Base-by-base conservation (phyloP, 495 filamentous ascomycete genomes). In the Amorphotheca resinae region DNA sequence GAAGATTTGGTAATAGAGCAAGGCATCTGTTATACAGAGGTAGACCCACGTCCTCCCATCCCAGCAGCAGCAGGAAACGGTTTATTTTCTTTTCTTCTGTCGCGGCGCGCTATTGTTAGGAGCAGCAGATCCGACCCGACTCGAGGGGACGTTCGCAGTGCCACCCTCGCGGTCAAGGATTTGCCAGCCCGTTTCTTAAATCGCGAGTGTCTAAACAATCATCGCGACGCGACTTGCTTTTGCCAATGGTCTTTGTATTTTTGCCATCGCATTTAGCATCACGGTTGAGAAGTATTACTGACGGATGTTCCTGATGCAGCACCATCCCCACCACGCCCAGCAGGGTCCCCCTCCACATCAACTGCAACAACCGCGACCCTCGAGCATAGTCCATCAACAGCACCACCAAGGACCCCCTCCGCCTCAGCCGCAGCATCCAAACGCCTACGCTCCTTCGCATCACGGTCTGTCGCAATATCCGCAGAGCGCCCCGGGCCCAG, bases 341-440 rank as follows among this genome's bases (percentile, higher is more conserved):
- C 68, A 71, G 62, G 69, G 69, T 64, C 57, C 54, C 22, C 54
- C 57, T 12, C 53, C 57, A 16, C 46, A 53, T 22, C 59, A 68
- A 57, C 74, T 74, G 56, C 68, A 73, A 33, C 74, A 77, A 50
- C 70, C 77, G 46, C 70, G 77, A 50, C 67, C 79, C 48, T 68
- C 74, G 46, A 79, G 67, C 61, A 67, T 83, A 56, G 67, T 75
- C 46, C 76, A 80, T 44, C 74, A 74, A 52, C 76, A 76, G 46
- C 77, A 79, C 50, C 78, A 77, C 48, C 70, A 65, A 52, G 68
- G 69, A 28, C 63, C 61, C 44, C 42, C 63, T 30, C 62, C 61
- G 35, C 63, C 64, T 33, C 60, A 63, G 38, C 64, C 63, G 45
- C 67, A 75, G 45, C 68, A 79, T 47, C 57, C 70, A 11, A 64